phyloP scores from a whole-genome alignment of 1,139 yeast genomes.

The Yamadazyma taylorii region DNA sequence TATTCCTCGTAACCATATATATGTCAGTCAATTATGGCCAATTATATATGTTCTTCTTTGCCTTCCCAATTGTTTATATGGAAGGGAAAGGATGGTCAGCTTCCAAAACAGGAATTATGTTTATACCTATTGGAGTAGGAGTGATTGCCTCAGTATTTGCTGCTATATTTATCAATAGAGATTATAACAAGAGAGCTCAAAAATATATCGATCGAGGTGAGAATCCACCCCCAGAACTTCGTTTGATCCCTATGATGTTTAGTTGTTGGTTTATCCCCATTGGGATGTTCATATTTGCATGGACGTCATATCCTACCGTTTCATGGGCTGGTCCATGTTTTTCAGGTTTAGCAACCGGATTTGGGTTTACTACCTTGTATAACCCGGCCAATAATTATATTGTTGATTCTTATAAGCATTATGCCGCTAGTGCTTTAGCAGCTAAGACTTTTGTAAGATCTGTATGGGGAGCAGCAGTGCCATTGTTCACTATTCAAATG shows the following conservation, averaged over 20 bases:
- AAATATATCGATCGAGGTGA: slow-evolving; percentile 44
- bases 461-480: slow-evolving; percentile 73
- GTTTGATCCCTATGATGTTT: slow-evolving; percentile 64
- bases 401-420: slow-evolving; percentile 70
- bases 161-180: slow-evolving; percentile 60
- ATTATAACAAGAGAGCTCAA: slow-evolving; percentile 21
- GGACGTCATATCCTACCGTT: slow-evolving; percentile 57
- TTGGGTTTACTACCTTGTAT: slow-evolving; percentile 60
- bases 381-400: slow-evolving; percentile 70
- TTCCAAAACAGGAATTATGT: slow-evolving; percentile 64
- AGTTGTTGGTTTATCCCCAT: slow-evolving; percentile 61
- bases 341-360: slow-evolving; percentile 40
- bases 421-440: slow-evolving; percentile 69
- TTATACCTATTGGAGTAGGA: slow-evolving; percentile 59
- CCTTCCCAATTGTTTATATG: slow-evolving; percentile 62
- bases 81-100: slow-evolving; percentile 69
- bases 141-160: slow-evolving; percentile 49
- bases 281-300: slow-evolving; percentile 59
- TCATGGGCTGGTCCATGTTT: slow-evolving; percentile 55
- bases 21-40: slow-evolving; percentile 62
- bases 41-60: slow-evolving; percentile 62
- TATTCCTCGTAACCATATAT: slow-evolving; percentile 56
- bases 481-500: slow-evolving; percentile 77
- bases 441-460: slow-evolving; percentile 68
- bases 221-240: slow-evolving; percentile 59